Conservation (phyloP, 257 asterid genomes). For the Ophiorrhiza pumila region DNA sequence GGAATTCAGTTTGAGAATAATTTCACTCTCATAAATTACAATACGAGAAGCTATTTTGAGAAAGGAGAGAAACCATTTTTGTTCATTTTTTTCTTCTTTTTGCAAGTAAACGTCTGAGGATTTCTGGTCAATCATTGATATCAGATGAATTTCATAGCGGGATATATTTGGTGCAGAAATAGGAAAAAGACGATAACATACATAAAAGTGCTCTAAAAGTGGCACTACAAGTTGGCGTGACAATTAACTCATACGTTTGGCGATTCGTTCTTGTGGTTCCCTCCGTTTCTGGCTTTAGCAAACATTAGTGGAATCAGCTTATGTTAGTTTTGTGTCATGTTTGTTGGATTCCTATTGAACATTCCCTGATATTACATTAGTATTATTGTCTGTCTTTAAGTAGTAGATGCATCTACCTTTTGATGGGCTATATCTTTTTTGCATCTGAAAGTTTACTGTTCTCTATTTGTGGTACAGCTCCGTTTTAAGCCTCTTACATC, state of each 20-base stretch:
- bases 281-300: background rate
- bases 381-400: background rate
- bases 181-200: background rate
- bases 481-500: background rate
- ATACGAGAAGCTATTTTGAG: background rate
- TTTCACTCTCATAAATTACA: background rate
- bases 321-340: background rate
- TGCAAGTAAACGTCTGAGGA: background rate
- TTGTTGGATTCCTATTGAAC: background rate
- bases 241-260: background rate
- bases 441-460: background rate
- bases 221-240: background rate
- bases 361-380: background rate
- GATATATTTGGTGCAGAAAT: background rate
- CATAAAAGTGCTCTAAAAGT: background rate
- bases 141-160: background rate
- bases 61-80: background rate
- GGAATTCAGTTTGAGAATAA: background rate
- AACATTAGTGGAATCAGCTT: background rate
- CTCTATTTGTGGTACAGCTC: background rate
- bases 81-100: too few relatives aligned
- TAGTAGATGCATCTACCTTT: background rate
- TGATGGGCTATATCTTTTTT: background rate
- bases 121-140: background rate
- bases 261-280: background rate